Percentiles rank a stretch among this genome's conserved stretches.
Evolutionary conservation across 257 asterid species (phyloP).

Genomic region (Solanum paucissectum): DNA sequence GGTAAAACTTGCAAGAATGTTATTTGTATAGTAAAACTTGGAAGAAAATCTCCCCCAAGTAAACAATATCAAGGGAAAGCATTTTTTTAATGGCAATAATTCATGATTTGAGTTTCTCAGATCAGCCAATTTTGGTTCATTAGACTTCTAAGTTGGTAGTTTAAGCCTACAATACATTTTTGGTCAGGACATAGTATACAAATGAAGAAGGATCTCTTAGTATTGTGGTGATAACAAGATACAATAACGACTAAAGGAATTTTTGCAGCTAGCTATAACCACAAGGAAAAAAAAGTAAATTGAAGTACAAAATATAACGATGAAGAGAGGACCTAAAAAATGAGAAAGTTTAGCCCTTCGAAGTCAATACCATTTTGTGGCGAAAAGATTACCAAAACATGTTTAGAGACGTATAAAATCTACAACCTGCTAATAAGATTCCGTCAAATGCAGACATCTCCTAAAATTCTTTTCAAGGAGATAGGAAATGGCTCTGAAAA

Average conservation of each 20-base stretch:
- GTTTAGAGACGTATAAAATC: neutral
- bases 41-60: neutral
- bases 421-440: neutral
- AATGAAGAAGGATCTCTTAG: too few relatives aligned
- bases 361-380: neutral
- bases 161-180: neutral
- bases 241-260: too few relatives aligned
- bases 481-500: neutral
- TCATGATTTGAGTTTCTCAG: too few relatives aligned
- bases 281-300: neutral
- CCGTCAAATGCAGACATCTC: neutral
- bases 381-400: neutral
- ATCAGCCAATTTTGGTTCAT: too few relatives aligned
- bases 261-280: neutral
- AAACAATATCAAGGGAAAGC: too few relatives aligned
- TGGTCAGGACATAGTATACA: neutral
- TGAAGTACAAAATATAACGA: neutral
- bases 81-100: too few relatives aligned
- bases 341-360: neutral
- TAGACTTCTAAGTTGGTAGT: too few relatives aligned
- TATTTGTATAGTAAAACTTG: neutral
- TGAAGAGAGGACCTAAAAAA: neutral
- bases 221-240: too few relatives aligned
- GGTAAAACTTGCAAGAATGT: neutral
- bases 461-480: neutral